Evolutionary conservation across 306 rosid genomes (phyloP), one percentile per base, ranked within the genome.

Genomic region (Vigna hirtella): DNA sequence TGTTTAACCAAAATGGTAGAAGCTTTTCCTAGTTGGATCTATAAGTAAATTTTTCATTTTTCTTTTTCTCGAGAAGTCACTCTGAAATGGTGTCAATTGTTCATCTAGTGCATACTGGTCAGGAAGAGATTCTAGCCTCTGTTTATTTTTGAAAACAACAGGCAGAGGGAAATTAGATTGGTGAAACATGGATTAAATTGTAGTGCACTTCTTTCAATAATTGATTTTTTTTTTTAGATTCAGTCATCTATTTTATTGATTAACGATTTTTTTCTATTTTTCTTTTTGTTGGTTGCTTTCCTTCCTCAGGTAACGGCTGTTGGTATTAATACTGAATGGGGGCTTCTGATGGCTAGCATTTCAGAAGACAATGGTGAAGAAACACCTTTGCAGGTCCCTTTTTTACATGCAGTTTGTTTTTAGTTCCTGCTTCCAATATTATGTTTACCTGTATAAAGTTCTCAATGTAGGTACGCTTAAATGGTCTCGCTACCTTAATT

Each of bases 261-360:
- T 67, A 73, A 42, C 30, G 69, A 42, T 13, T 17, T 34, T 15
- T 61, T 65, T 82, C 53, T 82, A n/a, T 51, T 26, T 81, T 73
- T 71, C 63, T 47, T 34, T 10, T 26, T 53, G 20, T 3, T 77
- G 30, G 14, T 13, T 62, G 47, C 56, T n/a, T 78, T 78, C 8
- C 66, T 77, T 81, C 51, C 30, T 47, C 57, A 94, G 98, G 98
- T 90, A 45, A 90, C 91, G 0, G 86, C 94, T 87, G 98, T 91
- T 83, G 98, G 98, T 65, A 72, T 82, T 78, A 90, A 94, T 86
- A 94, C 98, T 52, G 98, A 94, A 81, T 91, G 97, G 97, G 98
- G 98, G 65, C 84, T 94, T 83, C 91, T 94, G 38, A 94, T 94
- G 98, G 91, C 97, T 81, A 91, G 92, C 88, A 91, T 94, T 82